Conservation (phyloP, 495 filamentous ascomycete genomes). For the Tetracladium setigerum region DNA sequence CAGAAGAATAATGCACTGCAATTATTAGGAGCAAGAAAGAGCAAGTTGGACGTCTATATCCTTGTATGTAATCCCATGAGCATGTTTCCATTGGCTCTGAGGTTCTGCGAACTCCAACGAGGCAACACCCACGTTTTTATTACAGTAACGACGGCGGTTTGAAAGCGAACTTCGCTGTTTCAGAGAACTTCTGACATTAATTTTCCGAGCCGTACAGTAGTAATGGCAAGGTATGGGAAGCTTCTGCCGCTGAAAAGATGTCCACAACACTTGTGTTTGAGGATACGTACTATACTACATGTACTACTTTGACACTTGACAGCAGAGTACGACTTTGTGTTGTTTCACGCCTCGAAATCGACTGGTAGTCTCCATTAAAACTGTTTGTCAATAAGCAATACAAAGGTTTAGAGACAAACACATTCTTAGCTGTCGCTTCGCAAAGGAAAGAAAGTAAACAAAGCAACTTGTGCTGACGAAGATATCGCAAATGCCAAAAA, state of each 20-base stretch:
- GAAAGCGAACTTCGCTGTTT: too few species aligned
- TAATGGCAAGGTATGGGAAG: neutral
- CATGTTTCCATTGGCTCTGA: slow-evolving; percentile 5
- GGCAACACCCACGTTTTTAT: neutral
- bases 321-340: too few species aligned
- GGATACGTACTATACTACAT: neutral
- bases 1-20: too few species aligned
- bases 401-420: too few species aligned
- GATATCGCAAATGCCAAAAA: neutral
- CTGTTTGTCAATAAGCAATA: too few species aligned
- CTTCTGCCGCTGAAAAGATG: neutral
- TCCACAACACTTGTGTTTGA: neutral
- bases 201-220: neutral
- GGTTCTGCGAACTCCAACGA: neutral
- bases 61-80: neutral
- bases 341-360: too few species aligned
- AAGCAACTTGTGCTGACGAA: too few species aligned
- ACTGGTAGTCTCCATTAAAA: too few species aligned
- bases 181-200: neutral
- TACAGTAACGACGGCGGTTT: neutral
- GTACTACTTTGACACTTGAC: too few species aligned
- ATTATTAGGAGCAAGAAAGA: neutral
- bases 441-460: too few species aligned
- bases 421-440: too few species aligned
- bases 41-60: neutral